These are phyloP conservation scores for Hortiboletus campestris DNA, from an alignment of 768 basidiomycete genomes.

Conservation along the genomic window DNA sequence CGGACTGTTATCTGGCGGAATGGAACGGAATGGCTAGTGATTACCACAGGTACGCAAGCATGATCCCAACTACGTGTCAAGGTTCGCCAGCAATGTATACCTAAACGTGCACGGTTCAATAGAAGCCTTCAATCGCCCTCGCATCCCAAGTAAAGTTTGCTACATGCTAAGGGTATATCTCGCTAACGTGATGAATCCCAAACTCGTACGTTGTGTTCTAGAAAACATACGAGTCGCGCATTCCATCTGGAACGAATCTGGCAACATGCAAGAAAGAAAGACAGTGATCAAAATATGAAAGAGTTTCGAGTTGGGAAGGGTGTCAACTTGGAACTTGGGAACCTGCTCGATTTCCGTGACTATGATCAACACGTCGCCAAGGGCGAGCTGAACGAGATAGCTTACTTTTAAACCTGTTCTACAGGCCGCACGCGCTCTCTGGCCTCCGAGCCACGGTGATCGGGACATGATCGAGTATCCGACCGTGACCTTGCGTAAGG, in stretches of 20 bases:
- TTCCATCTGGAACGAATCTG: not conserved
- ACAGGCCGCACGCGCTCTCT: slow-evolving; percentile 10
- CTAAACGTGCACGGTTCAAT: not conserved
- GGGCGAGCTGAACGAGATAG: no score
- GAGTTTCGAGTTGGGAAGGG: not conserved
- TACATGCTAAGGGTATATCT: no score
- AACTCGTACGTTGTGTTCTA: not conserved
- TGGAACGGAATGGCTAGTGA: not conserved
- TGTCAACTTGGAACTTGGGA: not conserved
- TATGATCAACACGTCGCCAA: not conserved
- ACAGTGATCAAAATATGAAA: not conserved
- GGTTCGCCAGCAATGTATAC: not conserved
- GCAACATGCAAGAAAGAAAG: not conserved
- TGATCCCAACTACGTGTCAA: not conserved
- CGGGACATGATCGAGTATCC: slow-evolving; percentile 25
- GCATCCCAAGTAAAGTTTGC: no score
- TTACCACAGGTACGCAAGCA: not conserved
- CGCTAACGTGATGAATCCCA: not conserved
- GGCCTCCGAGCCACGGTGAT: slow-evolving; percentile 21
- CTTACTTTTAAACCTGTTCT: not conserved
- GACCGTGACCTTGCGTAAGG: slow-evolving; percentile 34
- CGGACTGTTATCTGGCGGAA: not conserved
- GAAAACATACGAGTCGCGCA: not conserved
- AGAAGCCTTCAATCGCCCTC: no score
- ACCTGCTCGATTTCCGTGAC: not conserved